These are phyloP conservation scores for Fusarium siculi DNA, from an alignment of 2,329 filamentous ascomycete species.

Conservation along the genomic window DNA sequence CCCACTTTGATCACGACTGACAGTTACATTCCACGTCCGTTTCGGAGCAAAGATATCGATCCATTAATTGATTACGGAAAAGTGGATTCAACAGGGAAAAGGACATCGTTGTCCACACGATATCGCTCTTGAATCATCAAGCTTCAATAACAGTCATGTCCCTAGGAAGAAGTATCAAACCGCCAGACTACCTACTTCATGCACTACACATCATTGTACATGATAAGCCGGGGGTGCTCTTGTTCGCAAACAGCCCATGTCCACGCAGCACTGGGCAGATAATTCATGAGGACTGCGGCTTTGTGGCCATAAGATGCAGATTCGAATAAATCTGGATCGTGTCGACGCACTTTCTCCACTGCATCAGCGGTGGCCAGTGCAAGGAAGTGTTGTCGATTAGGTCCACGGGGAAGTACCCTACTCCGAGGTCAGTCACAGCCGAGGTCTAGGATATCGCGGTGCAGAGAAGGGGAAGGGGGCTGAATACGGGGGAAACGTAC, in stretches of 20 bases:
- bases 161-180: neutral
- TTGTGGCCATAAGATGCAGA: slow-evolving; percentile 51
- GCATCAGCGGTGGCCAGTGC: slow-evolving; percentile 66
- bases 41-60: slow-evolving; percentile 8
- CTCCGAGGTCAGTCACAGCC: slow-evolving; percentile 33
- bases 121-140: slow-evolving; percentile 10
- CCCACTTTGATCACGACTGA: slow-evolving; percentile 2
- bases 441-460: slow-evolving; percentile 16
- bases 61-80: slow-evolving; percentile 3
- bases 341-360: slow-evolving; percentile 57
- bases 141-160: neutral
- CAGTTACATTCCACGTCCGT: slow-evolving; percentile 8
- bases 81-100: slow-evolving; percentile 2
- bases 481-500: slow-evolving; percentile 53
- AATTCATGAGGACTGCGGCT: slow-evolving; percentile 48
- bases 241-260: slow-evolving; percentile 50
- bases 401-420: slow-evolving; percentile 48
- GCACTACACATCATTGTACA: slow-evolving; percentile 51
- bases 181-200: slow-evolving; percentile 25
- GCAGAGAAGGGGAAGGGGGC: slow-evolving; percentile 55
- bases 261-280: slow-evolving; percentile 53
- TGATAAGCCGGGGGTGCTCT: slow-evolving; percentile 49
- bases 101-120: slow-evolving; percentile 15
- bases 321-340: slow-evolving; percentile 49
- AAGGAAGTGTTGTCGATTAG: slow-evolving; percentile 64